A percentile compares a stretch with the other conserved stretches of the same genome.
phyloP scores from a whole-genome alignment of 73 alveolate species.

The Paraurostyla sp. region DNA sequence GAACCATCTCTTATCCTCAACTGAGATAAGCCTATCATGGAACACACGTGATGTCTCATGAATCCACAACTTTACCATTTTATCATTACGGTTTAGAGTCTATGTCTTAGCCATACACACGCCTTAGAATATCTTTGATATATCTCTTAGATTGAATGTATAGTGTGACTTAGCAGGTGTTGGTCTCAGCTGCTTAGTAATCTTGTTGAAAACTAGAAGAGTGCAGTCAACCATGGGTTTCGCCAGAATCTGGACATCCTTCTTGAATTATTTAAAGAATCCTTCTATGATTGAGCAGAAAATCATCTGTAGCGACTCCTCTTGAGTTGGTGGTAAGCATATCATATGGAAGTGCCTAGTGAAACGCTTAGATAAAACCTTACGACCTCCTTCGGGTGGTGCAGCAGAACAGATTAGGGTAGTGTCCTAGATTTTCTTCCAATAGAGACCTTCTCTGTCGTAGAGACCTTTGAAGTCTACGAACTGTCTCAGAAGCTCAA shows the following conservation, averaged over 20 bases:
- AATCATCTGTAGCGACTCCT: conserved; percentile 85
- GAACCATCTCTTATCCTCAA: conserved; percentile 83
- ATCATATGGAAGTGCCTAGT: conserved; percentile 91
- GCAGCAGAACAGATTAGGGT: conserved; percentile 94
- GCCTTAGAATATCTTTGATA: conserved; percentile 94
- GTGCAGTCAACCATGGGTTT: conserved; percentile 89
- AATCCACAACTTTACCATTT: conserved; percentile 94
- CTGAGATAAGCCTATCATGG: conserved; percentile 98
- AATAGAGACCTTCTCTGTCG: conserved; percentile 91
- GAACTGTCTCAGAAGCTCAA: conserved; percentile 94
- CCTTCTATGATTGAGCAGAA: conserved; percentile 84
- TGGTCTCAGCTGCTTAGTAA: conserved; percentile 96
- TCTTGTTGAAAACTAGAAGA: conserved; percentile 87
- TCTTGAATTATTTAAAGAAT: conserved; percentile 78
- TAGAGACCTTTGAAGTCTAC: conserved; percentile 92
- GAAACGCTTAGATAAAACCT: conserved; percentile 85
- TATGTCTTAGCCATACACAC: conserved; percentile 73
- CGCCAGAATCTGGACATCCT: conserved; percentile 85
- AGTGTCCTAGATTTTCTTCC: conserved; percentile 94
- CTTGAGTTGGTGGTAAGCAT: conserved; percentile 90
- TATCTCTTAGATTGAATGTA: conserved; percentile 97
- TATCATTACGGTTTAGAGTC: conserved; percentile 72
- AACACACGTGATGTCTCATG: conserved; percentile 99
- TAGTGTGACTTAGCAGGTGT: conserved; percentile 98
- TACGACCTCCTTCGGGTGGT: conserved; percentile 97